Evolutionary conservation across 164 flowering plant genomes (phyloP).

Genomic region (Stephania japonica): DNA sequence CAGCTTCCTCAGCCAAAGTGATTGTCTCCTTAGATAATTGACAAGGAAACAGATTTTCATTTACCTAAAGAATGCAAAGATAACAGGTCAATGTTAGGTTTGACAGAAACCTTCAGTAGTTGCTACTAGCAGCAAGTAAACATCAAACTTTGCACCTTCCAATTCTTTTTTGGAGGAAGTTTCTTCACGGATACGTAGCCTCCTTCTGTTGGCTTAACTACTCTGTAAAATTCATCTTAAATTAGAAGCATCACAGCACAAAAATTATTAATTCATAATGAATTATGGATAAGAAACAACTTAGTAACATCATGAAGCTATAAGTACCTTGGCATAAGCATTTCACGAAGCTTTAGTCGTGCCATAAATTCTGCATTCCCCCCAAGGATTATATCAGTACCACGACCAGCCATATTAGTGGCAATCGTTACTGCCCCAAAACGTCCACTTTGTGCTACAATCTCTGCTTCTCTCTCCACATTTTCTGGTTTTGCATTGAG

Average conservation of each 20-base stretch:
- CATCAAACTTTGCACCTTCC: constrained; percentile 64
- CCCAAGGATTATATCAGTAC: constrained; percentile 97
- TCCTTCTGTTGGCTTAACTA: constrained; percentile 78
- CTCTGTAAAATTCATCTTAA: constrained; percentile 40
- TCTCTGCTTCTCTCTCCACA: constrained; percentile 99
- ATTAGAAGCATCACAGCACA: constrained; percentile 11
- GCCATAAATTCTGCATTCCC: constrained; percentile 99
- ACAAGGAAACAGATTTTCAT: constrained; percentile 80
- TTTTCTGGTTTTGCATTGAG: constrained; percentile 99
- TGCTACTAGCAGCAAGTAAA: background rate
- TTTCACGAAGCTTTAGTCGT: constrained; percentile 87
- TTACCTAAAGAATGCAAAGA: constrained; percentile 54
- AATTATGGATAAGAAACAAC: background rate
- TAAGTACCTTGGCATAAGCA: constrained; percentile 93
- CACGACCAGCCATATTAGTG: constrained; percentile 99
- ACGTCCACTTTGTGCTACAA: constrained; percentile 98
- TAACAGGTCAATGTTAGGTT: background rate
- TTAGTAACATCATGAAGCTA: background rate
- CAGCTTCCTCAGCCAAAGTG: constrained; percentile 80
- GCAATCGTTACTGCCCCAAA: constrained; percentile 95
- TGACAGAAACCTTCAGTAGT: background rate
- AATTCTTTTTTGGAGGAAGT: constrained; percentile 61
- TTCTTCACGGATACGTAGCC: constrained; percentile 78
- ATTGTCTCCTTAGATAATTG: constrained; percentile 54
- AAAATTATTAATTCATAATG: background rate